Base-by-base conservation (phyloP, 139 green algal species). In the Picochlorum sp. region DNA sequence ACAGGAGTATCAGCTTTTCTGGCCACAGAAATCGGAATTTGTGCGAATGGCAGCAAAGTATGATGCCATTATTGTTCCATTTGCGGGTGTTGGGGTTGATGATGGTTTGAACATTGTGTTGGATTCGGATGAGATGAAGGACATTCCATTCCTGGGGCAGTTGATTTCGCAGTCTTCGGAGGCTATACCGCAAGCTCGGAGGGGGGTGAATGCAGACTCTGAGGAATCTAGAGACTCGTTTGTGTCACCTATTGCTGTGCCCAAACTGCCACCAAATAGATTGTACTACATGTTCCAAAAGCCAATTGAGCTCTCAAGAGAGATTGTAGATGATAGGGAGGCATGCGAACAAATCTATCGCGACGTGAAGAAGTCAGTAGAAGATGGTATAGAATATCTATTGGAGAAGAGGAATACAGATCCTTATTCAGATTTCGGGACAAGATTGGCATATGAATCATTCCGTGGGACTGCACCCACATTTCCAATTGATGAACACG, bases 1-100 rank as follows among this genome's bases (percentile, higher is more conserved):
- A 11, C 87, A 98, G 70, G 76, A 93, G 60, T 98, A 98, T 81
- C 65, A 91, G 68, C 75, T 98, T 0, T 81, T 96, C 50, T 98
- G 92, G 92, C 90, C 93, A 6, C 63, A 87, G 41, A 77, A 81
- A 28, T 57, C 51, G 2, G 93, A 98, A 76, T 96, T 97, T 80
- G 85, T 97, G 23, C 77, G 89, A 45, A 90, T 96, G 82, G 91
- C 91, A 0, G 81, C 80, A 11, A 78, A 79, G 21, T 89, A 91
- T 61, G 81, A 83, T 20, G 93, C 93, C 24, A 93, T 83, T 61
- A 96, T 99, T 49, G 77, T 99, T 7, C 91, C 93, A 15, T 95
- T 99, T 74, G 83, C 80, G 0, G 84, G 83, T 2, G 74, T 98
- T 6, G 92, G 92, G 14, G 70, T 68, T 8, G 88, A 95, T 45